A percentile compares a stretch with the other conserved stretches of the same genome.
Conservation (phyloP, 345 rosid species). For the Gossypium longicalyx region DNA sequence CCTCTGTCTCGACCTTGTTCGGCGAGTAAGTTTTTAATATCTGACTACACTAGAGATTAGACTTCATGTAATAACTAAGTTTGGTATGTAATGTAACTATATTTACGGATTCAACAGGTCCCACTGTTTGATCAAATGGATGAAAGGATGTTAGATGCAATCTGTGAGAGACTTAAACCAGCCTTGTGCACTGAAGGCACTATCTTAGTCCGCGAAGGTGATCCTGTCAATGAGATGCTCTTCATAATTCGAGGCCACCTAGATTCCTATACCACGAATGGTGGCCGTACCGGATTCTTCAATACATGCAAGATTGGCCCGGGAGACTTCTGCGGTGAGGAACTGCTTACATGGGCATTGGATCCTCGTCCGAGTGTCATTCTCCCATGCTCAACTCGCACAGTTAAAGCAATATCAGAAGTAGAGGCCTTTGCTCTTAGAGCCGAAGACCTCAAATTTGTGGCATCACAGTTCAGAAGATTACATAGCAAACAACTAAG, state of each 20-base stretch:
- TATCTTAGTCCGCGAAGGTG: conserved; percentile 84
- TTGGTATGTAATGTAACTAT: conserved; percentile 8
- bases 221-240: conserved; percentile 84
- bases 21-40: conserved; percentile 49
- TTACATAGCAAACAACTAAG: conserved; percentile 76
- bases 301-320: conserved; percentile 77
- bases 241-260: conserved; percentile 85
- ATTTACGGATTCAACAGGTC: conserved; percentile 38
- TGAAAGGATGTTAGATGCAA: conserved; percentile 87
- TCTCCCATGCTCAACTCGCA: conserved; percentile 80
- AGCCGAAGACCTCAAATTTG: conserved; percentile 77
- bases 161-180: conserved; percentile 83
- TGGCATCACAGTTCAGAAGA: conserved; percentile 76
- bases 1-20: conserved; percentile 84
- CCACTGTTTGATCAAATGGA: conserved; percentile 94
- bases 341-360: conserved; percentile 80
- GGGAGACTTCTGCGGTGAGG: conserved; percentile 90
- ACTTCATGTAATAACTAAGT: neutral
- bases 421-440: conserved; percentile 79
- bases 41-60: neutral
- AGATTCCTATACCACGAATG: conserved; percentile 85
- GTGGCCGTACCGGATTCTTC: conserved; percentile 82
- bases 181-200: conserved; percentile 74
- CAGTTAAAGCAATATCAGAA: conserved; percentile 75
- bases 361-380: conserved; percentile 64